Conservation (phyloP, 2,329 filamentous ascomycete species). For the Raffaelea ambrosiae region DNA sequence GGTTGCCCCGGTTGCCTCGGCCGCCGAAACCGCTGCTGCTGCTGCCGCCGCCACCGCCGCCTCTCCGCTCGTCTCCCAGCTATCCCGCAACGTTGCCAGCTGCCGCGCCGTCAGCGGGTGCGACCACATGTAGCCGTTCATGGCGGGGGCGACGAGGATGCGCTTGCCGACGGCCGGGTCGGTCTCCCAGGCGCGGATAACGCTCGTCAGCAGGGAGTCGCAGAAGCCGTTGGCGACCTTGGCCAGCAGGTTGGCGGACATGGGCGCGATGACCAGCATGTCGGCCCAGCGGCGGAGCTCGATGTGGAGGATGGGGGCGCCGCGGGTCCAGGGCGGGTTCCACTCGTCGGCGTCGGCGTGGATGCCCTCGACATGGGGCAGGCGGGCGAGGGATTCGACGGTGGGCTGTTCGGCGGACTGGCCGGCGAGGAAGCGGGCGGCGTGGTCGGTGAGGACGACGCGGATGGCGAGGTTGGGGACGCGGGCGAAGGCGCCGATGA, state of each 20-base stretch:
- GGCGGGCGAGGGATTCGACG: slow-evolving; percentile 44
- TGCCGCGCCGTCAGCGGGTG: slow-evolving; percentile 75
- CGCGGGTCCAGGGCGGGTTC: slow-evolving; percentile 63
- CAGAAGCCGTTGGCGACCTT: slow-evolving; percentile 71
- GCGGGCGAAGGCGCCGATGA: slow-evolving; percentile 45
- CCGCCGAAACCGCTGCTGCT: slow-evolving; percentile 16
- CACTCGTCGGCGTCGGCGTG: slow-evolving; percentile 81
- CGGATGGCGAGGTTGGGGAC: slow-evolving; percentile 62
- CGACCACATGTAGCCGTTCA: slow-evolving; percentile 88
- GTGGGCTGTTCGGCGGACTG: slow-evolving; percentile 71
- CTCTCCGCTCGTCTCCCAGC: no score
- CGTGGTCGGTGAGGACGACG: slow-evolving; percentile 69
- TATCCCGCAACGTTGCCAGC: slow-evolving; percentile 57
- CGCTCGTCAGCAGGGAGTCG: slow-evolving; percentile 65
- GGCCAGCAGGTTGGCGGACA: slow-evolving; percentile 78
- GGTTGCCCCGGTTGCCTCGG: not conserved
- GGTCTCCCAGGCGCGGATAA: slow-evolving; percentile 83
- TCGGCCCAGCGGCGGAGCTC: slow-evolving; percentile 75
- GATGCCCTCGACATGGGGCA: slow-evolving; percentile 70
- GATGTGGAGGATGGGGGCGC: slow-evolving; percentile 80
- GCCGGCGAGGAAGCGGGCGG: slow-evolving; percentile 65
- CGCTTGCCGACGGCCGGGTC: slow-evolving; percentile 51
- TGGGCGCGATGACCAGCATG: slow-evolving; percentile 68
- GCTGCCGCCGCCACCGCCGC: slow-evolving; percentile 23
- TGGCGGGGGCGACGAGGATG: slow-evolving; percentile 63